A percentile compares a stretch with the other conserved stretches of the same genome.
Conservation (phyloP, 2,329 filamentous ascomycete species). For the Hypoxylon sp. region DNA sequence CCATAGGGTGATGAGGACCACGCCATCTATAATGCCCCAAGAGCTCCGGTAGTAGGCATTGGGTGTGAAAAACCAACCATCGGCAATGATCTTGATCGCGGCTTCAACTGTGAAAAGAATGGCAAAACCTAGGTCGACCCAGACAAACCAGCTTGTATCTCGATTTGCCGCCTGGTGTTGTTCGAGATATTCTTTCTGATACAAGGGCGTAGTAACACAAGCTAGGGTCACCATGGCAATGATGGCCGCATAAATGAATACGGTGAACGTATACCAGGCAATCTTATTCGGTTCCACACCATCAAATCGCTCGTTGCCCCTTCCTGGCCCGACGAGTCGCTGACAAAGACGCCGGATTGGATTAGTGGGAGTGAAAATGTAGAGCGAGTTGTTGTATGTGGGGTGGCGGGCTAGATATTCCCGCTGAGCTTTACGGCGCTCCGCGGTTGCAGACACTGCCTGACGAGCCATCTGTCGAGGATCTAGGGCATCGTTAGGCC, state of each 20-base stretch:
- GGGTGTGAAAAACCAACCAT: slow-evolving; percentile 95
- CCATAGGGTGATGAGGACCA: slow-evolving; percentile 94
- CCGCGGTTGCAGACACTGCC: slow-evolving; percentile 84
- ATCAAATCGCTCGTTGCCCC: slow-evolving; percentile 87
- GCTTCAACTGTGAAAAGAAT: slow-evolving; percentile 88
- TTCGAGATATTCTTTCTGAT: slow-evolving; percentile 87
- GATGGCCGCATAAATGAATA: slow-evolving; percentile 92
- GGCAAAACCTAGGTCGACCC: slow-evolving; percentile 91
- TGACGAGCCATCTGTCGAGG: slow-evolving; percentile 90
- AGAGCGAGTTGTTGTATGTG: slow-evolving; percentile 92
- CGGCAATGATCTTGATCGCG: slow-evolving; percentile 90
- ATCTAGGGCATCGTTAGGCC: slow-evolving; percentile 82
- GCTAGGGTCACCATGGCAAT: slow-evolving; percentile 98
- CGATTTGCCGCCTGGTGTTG: slow-evolving; percentile 62
- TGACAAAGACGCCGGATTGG: slow-evolving; percentile 86
- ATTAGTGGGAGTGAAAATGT: slow-evolving; percentile 84
- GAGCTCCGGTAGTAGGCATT: slow-evolving; percentile 97
- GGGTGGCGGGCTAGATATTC: slow-evolving; percentile 91
- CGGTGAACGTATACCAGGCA: slow-evolving; percentile 93
- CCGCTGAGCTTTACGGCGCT: slow-evolving; percentile 86
- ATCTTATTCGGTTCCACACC: slow-evolving; percentile 89
- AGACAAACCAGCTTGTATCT: slow-evolving; percentile 90
- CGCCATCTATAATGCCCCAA: slow-evolving; percentile 94
- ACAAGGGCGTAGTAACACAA: slow-evolving; percentile 93
- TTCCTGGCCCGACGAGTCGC: slow-evolving; percentile 88